phyloP scores from a whole-genome alignment of 441 rosid species.

The Populus hybrid region DNA sequence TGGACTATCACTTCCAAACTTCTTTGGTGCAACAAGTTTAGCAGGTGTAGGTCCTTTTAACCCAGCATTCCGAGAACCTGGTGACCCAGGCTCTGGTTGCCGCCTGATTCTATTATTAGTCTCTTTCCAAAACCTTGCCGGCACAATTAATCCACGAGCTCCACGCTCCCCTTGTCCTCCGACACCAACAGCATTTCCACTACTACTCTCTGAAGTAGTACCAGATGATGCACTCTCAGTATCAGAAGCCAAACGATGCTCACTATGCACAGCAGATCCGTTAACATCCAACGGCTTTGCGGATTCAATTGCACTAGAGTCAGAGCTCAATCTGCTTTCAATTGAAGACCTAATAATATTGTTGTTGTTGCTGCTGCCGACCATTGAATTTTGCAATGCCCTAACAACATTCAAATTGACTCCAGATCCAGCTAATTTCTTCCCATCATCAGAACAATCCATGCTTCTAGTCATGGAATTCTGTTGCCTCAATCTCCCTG shows the following conservation, averaged over 20 bases:
- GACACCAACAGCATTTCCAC: conserved; percentile 25
- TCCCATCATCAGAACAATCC: conserved; percentile 50
- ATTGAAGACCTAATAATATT: conserved; percentile 33
- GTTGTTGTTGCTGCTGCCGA: conserved; percentile 21
- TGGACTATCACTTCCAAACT: conserved; percentile 47
- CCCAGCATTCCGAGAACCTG: conserved; percentile 32
- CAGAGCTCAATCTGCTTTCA: conserved; percentile 46
- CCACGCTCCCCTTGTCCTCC: conserved; percentile 29
- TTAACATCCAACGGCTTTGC: conserved; percentile 19
- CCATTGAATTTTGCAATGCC: conserved; percentile 50
- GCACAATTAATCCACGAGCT: conserved; percentile 39
- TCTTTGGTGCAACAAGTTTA: conserved; percentile 44
- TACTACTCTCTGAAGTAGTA: conserved; percentile 48
- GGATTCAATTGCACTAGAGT: conserved; percentile 33
- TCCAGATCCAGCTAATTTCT: conserved; percentile 48
- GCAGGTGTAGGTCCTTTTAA: conserved; percentile 33
- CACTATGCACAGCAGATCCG: conserved; percentile 36
- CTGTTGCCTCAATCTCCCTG: conserved; percentile 55
- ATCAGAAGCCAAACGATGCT: conserved; percentile 49
- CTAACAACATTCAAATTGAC: conserved; percentile 43
- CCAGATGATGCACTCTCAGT: conserved; percentile 77
- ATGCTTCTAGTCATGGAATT: conserved; percentile 58
- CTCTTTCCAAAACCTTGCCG: conserved; percentile 65
- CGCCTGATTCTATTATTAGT: conserved; percentile 39
- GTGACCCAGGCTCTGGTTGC: conserved; percentile 41